Evolutionary conservation across 768 basidiomycete genomes (phyloP).

Genomic region (Leccinum barrowsii): DNA sequence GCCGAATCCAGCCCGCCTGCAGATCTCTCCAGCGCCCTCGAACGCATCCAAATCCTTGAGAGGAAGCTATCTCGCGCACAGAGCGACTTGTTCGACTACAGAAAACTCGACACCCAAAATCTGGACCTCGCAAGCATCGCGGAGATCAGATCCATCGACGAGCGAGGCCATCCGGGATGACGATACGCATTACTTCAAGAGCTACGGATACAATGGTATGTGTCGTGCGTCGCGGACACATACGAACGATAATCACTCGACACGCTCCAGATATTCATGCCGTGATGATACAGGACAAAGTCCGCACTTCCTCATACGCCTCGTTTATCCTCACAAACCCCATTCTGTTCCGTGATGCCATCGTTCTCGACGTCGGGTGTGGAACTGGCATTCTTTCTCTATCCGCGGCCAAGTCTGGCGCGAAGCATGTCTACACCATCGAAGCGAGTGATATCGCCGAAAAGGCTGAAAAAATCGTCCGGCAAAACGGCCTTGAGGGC

Average conservation of each 20-base stretch:
- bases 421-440: slow-evolving; percentile 85
- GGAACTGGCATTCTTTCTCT: slow-evolving; percentile 92
- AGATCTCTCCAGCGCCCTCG: slow-evolving; percentile 33
- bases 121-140: slow-evolving; percentile 45
- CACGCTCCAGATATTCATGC: slow-evolving; percentile 77
- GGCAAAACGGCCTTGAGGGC: slow-evolving; percentile 66
- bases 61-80: slow-evolving; percentile 58
- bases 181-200: slow-evolving; percentile 91
- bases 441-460: slow-evolving; percentile 84
- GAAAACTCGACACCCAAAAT: slow-evolving; percentile 49
- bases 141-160: slow-evolving; percentile 33
- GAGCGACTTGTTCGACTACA: slow-evolving; percentile 61
- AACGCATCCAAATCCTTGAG: slow-evolving; percentile 58
- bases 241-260: background rate
- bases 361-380: slow-evolving; percentile 94
- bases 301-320: slow-evolving; percentile 90
- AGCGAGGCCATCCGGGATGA: slow-evolving; percentile 57
- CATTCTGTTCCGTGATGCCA: slow-evolving; percentile 72
- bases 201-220: slow-evolving; percentile 83
- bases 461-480: slow-evolving; percentile 75
- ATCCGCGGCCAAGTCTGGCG: slow-evolving; percentile 86
- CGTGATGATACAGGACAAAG: slow-evolving; percentile 94
- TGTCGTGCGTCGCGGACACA: no score
- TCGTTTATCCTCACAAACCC: slow-evolving; percentile 86
- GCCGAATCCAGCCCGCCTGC: slow-evolving; percentile 16